Conservation (phyloP, 176 grass and related monocot genomes). For the Guadua angustifolia region DNA sequence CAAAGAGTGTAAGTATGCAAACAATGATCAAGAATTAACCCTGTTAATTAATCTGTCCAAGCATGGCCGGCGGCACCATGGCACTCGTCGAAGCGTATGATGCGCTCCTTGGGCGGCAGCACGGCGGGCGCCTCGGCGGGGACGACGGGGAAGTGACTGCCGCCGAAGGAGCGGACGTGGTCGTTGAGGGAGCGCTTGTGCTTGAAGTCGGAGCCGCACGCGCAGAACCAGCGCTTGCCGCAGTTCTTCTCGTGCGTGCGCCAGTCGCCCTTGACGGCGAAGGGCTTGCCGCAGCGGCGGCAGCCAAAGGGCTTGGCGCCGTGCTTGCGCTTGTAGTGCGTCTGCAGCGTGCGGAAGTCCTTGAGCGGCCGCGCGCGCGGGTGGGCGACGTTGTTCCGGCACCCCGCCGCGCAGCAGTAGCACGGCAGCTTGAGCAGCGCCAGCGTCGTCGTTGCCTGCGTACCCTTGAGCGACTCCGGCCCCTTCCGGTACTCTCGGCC, state of each 20-base stretch:
- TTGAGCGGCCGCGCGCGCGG: slow-evolving; percentile 78
- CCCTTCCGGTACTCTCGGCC: slow-evolving; percentile 94
- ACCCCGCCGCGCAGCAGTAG: slow-evolving; percentile 85
- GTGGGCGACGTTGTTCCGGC: slow-evolving; percentile 82
- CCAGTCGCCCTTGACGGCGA: slow-evolving; percentile 99
- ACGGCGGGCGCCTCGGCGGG: neutral
- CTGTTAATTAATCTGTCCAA: neutral
- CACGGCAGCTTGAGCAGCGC: slow-evolving; percentile 87
- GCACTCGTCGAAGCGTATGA: slow-evolving; percentile 68
- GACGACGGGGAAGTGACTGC: slow-evolving; percentile 51
- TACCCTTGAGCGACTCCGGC: slow-evolving; percentile 79
- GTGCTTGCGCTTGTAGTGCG: slow-evolving; percentile 98
- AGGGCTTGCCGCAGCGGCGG: slow-evolving; percentile 87
- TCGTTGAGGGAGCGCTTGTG: slow-evolving; percentile 98
- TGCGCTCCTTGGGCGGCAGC: slow-evolving; percentile 35
- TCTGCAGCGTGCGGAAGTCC: slow-evolving; percentile 98
- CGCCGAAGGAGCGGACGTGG: slow-evolving; percentile 83
- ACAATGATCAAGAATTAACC: slow-evolving; percentile 37
- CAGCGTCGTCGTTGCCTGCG: slow-evolving; percentile 54
- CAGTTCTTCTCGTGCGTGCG: slow-evolving; percentile 99
- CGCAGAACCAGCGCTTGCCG: slow-evolving; percentile 91
- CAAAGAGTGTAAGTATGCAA: neutral
- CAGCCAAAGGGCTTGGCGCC: slow-evolving; percentile 76
- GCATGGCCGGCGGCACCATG: slow-evolving; percentile 7
- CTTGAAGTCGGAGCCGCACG: slow-evolving; percentile 94